Evolutionary conservation across 2,329 filamentous ascomycete genomes (phyloP).

Genomic region (Anisogramma anomala): DNA sequence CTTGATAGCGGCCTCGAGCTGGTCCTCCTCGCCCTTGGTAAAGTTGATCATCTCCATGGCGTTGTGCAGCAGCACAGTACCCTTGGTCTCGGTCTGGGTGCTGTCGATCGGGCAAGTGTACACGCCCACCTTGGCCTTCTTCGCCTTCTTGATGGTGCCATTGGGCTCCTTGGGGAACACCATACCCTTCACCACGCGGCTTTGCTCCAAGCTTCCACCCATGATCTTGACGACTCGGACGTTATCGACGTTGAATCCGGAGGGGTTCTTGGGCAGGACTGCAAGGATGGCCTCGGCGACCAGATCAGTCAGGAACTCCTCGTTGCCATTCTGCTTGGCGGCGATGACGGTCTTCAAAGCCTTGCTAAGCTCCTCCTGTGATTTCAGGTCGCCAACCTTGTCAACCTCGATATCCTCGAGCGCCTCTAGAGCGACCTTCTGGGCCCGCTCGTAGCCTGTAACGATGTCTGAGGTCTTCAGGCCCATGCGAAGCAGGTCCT

Average conservation of each 20-base stretch:
- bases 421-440: slow-evolving; percentile 72
- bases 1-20: slow-evolving; percentile 86
- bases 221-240: slow-evolving; percentile 99
- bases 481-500: slow-evolving; percentile 92
- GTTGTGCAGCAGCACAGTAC: slow-evolving; percentile 91
- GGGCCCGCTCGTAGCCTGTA: slow-evolving; percentile 88
- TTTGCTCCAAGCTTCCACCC: slow-evolving; percentile 91
- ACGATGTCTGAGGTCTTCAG: slow-evolving; percentile 98
- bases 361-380: slow-evolving; percentile 78
- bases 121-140: slow-evolving; percentile 89
- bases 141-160: slow-evolving; percentile 79
- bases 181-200: slow-evolving; percentile 92
- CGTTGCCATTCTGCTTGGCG: slow-evolving; percentile 90
- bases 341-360: slow-evolving; percentile 90
- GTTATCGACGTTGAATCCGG: slow-evolving; percentile 98
- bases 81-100: slow-evolving; percentile 97
- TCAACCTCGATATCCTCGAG: slow-evolving; percentile 86
- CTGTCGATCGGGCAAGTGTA: slow-evolving; percentile 94
- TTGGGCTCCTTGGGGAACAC: slow-evolving; percentile 96
- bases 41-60: slow-evolving; percentile 98
- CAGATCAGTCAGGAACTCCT: slow-evolving; percentile 75
- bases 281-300: slow-evolving; percentile 78
- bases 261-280: slow-evolving; percentile 88
- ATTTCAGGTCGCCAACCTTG: slow-evolving; percentile 73
- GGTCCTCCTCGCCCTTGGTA: slow-evolving; percentile 88